These are phyloP conservation scores for Coemansia sp. DNA, from an alignment of 192 early-diverging fungal genomes.

Conservation along the genomic window DNA sequence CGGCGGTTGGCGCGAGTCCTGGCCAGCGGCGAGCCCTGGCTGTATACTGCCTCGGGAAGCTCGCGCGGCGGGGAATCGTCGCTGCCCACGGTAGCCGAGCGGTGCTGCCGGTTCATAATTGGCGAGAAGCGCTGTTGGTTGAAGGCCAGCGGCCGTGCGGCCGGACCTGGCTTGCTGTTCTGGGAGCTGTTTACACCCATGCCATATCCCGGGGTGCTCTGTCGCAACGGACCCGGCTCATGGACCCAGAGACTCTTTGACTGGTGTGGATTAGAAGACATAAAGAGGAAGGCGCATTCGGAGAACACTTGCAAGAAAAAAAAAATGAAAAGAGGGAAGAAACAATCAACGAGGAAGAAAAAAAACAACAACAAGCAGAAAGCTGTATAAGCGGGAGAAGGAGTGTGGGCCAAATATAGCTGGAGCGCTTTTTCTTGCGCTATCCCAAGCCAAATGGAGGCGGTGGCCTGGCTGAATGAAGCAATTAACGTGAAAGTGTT, in stretches of 20 bases:
- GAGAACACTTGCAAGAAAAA: neutral
- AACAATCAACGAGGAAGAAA: neutral
- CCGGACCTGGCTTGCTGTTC: neutral
- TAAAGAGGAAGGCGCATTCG: conserved; percentile 23
- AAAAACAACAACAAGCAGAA: neutral
- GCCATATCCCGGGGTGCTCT: conserved; percentile 6
- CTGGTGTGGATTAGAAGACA: conserved; percentile 44
- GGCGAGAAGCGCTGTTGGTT: conserved; percentile 50
- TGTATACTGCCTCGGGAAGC: conserved; percentile 24
- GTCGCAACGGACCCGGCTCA: conserved; percentile 34
- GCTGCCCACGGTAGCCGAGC: conserved; percentile 41
- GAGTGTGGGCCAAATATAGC: neutral
- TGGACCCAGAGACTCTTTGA: conserved; percentile 24
- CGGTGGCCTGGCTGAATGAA: neutral
- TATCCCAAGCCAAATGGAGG: neutral
- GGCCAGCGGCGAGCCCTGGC: conserved; percentile 29
- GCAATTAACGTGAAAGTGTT: neutral
- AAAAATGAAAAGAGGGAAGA: neutral
- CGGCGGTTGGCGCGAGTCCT: conserved; percentile 32
- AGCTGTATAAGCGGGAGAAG: neutral
- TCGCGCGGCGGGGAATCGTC: conserved; percentile 20
- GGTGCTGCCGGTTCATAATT: conserved; percentile 47
- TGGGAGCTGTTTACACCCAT: neutral
- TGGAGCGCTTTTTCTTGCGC: neutral
- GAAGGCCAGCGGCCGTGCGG: conserved; percentile 2